A percentile compares a stretch with the other conserved stretches of the same genome.
Conservation (phyloP, 257 asterid genomes). For the Pogostemon cablin region DNA sequence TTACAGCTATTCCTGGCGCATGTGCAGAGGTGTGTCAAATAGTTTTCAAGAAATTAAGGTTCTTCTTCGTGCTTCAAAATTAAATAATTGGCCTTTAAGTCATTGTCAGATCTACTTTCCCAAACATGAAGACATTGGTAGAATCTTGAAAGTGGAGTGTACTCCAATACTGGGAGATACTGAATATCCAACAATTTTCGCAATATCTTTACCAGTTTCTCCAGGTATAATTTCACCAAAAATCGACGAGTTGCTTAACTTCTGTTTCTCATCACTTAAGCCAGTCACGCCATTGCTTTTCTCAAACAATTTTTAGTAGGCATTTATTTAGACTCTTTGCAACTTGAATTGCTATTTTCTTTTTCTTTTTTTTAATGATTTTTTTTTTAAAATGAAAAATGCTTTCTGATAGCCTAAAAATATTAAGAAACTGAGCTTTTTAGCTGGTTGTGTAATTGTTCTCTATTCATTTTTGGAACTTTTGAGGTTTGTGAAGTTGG, state of each 20-base stretch:
- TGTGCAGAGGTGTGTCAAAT: slow-evolving; percentile 65
- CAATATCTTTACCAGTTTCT: slow-evolving; percentile 86
- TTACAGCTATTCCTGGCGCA: slow-evolving; percentile 68
- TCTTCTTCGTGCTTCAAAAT: slow-evolving; percentile 9
- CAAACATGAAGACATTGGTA: slow-evolving; percentile 67
- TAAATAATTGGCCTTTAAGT: slow-evolving; percentile 17
- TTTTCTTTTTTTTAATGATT: background rate
- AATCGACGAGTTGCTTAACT: slow-evolving; percentile 13
- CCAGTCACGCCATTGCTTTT: background rate
- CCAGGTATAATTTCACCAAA: slow-evolving; percentile 57
- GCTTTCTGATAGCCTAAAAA: slow-evolving; percentile 15
- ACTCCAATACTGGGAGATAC: slow-evolving; percentile 70
- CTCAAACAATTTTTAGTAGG: slow-evolving; percentile 2
- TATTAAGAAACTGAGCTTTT: background rate
- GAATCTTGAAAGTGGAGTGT: slow-evolving; percentile 88
- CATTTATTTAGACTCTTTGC: background rate
- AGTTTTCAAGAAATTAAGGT: slow-evolving; percentile 29
- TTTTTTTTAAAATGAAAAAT: background rate
- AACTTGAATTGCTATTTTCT: background rate
- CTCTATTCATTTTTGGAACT: slow-evolving; percentile 15
- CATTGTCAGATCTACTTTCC: slow-evolving; percentile 75
- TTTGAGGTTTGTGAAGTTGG: background rate
- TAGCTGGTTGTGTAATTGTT: background rate
- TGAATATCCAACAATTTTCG: slow-evolving; percentile 67
- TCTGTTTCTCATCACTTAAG: background rate